These are phyloP conservation scores for Rubus parviflorus DNA, from an alignment of 306 rosid genomes.

Conservation along the genomic window DNA sequence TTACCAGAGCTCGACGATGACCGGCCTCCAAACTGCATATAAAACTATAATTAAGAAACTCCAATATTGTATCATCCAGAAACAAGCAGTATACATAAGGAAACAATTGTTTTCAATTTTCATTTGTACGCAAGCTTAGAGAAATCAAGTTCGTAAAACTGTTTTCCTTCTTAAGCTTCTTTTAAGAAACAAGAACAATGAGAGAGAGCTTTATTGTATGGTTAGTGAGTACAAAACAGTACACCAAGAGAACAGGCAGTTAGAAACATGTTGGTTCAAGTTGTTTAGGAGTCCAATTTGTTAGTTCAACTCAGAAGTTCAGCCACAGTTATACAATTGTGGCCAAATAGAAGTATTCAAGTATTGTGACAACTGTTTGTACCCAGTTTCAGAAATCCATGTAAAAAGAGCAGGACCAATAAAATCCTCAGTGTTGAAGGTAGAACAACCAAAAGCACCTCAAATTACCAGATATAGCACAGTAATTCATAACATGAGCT, in stretches of 20 bases:
- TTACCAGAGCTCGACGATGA: slow-evolving; percentile 78
- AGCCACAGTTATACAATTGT: not conserved
- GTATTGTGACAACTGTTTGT: not conserved
- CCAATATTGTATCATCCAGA: slow-evolving; percentile 14
- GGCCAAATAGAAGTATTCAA: not conserved
- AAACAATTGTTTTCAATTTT: slow-evolving; percentile 23
- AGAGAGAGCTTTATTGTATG: not conserved
- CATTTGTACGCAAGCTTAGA: not conserved
- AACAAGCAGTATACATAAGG: slow-evolving; percentile 14
- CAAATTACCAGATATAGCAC: not conserved
- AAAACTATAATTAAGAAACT: slow-evolving; percentile 22
- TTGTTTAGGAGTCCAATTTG: not conserved
- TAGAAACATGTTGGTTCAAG: slow-evolving; percentile 8
- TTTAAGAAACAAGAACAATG: not conserved
- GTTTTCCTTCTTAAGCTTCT: not conserved
- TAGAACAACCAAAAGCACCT: slow-evolving; percentile 17
- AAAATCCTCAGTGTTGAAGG: slow-evolving; percentile 9
- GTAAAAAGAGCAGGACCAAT: slow-evolving; percentile 20
- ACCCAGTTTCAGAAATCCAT: slow-evolving; percentile 22
- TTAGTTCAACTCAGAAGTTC: slow-evolving; percentile 7
- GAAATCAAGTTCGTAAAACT: not conserved
- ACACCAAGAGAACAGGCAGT: slow-evolving; percentile 1
- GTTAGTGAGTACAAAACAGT: not conserved
- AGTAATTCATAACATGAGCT: not conserved
- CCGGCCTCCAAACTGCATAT: slow-evolving; percentile 53